Conservation (phyloP, 257 asterid species). For the Ajuga chamaepitys region DNA sequence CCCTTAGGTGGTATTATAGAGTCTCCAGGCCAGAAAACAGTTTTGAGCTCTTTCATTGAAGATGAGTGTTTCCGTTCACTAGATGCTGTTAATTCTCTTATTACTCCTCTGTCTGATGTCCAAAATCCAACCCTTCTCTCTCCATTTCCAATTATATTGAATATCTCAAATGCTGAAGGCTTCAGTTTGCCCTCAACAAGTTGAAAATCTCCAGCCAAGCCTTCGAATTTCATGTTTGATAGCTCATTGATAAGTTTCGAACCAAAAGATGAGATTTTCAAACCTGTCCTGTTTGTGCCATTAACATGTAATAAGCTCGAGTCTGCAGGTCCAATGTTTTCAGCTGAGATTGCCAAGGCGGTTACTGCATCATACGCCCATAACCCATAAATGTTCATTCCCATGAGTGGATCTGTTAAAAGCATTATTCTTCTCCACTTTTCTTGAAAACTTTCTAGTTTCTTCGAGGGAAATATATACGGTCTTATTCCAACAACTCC, state of each 20-base stretch:
- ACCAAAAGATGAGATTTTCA: conserved; percentile 37
- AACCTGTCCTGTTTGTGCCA: background rate
- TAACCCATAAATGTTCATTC: conserved; percentile 37
- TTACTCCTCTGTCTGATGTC: conserved; percentile 36
- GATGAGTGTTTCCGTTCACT: background rate
- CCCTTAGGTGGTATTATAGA: conserved; percentile 27
- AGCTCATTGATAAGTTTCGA: conserved; percentile 29
- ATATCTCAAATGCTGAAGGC: conserved; percentile 35
- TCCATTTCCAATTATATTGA: conserved; percentile 44
- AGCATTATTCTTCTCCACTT: conserved; percentile 37
- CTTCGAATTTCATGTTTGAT: conserved; percentile 26
- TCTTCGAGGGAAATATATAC: conserved; percentile 22
- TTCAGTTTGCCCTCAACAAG: conserved; percentile 30
- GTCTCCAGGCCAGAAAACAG: conserved; percentile 55
- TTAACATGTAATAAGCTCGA: background rate
- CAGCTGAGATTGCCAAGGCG: conserved; percentile 49
- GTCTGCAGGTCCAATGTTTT: conserved; percentile 19
- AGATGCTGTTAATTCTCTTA: background rate
- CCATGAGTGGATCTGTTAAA: conserved; percentile 12
- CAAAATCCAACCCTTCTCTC: conserved; percentile 51
- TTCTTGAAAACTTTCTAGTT: conserved; percentile 29
- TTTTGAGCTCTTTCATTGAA: conserved; percentile 20
- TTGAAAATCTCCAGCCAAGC: conserved; percentile 44
- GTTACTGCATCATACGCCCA: conserved; percentile 57
- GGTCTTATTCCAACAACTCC: conserved; percentile 67